A percentile compares a stretch with the other conserved stretches of the same genome.
Conservation (phyloP, 352 stramenopile species). For the Pythium apleroticum region DNA sequence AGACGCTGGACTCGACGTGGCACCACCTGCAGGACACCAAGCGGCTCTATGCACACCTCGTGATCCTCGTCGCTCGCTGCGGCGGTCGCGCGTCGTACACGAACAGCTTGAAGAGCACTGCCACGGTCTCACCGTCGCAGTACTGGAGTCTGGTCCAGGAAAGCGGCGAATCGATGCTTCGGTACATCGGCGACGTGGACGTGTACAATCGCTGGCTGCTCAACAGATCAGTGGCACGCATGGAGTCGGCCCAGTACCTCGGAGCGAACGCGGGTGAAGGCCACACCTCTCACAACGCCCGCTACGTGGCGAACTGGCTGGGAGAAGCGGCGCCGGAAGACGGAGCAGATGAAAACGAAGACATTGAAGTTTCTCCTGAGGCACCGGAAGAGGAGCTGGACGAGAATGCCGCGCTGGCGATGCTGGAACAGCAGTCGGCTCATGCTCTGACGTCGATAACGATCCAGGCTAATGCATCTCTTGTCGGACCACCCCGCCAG, state of each 20-base stretch:
- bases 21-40: constrained; percentile 60
- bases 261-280: constrained; percentile 12
- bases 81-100: constrained; percentile 24
- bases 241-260: constrained; percentile 61
- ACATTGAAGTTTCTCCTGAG: neutral
- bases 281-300: neutral
- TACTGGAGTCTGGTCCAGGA: constrained; percentile 64
- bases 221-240: constrained; percentile 45
- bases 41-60: constrained; percentile 54
- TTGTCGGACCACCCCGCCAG: neutral
- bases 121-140: constrained; percentile 44
- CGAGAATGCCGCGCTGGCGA: constrained; percentile 56
- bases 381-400: constrained; percentile 39
- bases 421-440: constrained; percentile 57
- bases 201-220: constrained; percentile 59
- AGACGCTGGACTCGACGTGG: constrained; percentile 48
- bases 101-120: constrained; percentile 7
- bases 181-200: constrained; percentile 64
- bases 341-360: constrained; percentile 28
- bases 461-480: neutral
- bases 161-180: constrained; percentile 45
- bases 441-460: constrained; percentile 20
- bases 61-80: constrained; percentile 63
- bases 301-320: constrained; percentile 7
- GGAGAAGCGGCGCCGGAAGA: neutral